Percentiles rank a stretch among this genome's conserved stretches.
phyloP scores from a whole-genome alignment of 768 basidiomycete species.

The Leccinum olivaceopallidum region DNA sequence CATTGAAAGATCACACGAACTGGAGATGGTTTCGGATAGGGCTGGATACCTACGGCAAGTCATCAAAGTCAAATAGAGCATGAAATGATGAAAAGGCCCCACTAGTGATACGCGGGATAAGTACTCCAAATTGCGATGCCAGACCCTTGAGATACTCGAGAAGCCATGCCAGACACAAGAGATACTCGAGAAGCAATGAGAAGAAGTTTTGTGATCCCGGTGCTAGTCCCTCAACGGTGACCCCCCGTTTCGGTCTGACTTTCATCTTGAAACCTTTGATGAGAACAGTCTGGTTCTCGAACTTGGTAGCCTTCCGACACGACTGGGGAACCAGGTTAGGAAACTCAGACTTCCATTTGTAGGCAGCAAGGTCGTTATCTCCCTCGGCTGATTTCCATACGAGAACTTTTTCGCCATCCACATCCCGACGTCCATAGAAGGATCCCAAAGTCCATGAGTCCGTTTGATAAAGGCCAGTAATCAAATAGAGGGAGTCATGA shows the following conservation, averaged over 20 bases:
- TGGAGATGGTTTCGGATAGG: background rate
- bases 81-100: background rate
- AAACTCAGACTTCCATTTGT: background rate
- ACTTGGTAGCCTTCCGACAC: background rate
- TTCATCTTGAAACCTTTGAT: constrained; percentile 12
- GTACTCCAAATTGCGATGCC: too few relatives aligned
- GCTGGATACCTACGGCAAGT: background rate
- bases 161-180: background rate
- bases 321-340: background rate
- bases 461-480: constrained; percentile 1
- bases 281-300: constrained; percentile 13
- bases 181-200: background rate
- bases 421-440: background rate
- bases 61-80: background rate
- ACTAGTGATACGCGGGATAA: background rate
- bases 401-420: background rate
- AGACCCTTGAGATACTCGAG: background rate
- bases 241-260: background rate
- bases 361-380: background rate
- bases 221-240: background rate
- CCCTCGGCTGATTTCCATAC: background rate
- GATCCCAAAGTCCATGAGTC: constrained; percentile 1
- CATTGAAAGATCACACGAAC: background rate
- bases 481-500: constrained; percentile 3
- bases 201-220: too few relatives aligned